These are phyloP conservation scores for Acer yangbiense DNA, from an alignment of 345 rosid species.

Conservation along the genomic window DNA sequence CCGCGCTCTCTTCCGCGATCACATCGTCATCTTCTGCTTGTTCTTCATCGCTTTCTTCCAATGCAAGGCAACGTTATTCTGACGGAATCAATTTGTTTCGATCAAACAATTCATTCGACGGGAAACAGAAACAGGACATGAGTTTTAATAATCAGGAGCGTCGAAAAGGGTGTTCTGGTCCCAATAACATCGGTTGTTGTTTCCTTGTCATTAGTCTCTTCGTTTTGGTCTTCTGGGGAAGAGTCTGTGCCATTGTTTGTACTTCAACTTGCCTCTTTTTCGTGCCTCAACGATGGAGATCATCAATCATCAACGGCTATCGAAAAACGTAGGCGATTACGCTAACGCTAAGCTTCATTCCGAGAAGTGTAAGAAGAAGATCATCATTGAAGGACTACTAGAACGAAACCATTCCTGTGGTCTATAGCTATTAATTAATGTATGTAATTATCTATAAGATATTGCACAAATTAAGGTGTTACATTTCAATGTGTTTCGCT, in stretches of 20 bases:
- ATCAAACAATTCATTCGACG: not conserved
- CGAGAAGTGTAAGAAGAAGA: constrained; percentile 43
- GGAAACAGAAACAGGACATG: not conserved
- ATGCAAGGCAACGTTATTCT: not conserved
- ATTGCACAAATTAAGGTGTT: not conserved
- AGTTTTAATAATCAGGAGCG: not conserved
- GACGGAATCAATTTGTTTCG: not conserved
- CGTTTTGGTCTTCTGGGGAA: constrained; percentile 54
- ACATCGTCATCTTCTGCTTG: not conserved
- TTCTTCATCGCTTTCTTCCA: constrained; percentile 13
- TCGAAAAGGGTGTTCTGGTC: constrained; percentile 15
- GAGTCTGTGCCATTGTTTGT: constrained; percentile 49
- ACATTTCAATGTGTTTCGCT: no score
- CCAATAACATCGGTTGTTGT: constrained; percentile 15
- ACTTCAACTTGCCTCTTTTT: constrained; percentile 49
- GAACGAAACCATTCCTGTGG: constrained; percentile 25
- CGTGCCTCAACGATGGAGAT: constrained; percentile 17
- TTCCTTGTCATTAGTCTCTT: constrained; percentile 37
- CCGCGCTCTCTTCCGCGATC: not conserved
- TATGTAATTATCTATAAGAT: no score
- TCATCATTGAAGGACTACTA: constrained; percentile 36
- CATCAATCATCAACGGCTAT: not conserved
- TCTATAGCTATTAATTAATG: not conserved
- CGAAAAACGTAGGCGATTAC: not conserved
- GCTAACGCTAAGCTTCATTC: constrained; percentile 2